Evolutionary conservation across 2,329 filamentous ascomycete species (phyloP).

Genomic region (Cordyceps cateniannulata): DNA sequence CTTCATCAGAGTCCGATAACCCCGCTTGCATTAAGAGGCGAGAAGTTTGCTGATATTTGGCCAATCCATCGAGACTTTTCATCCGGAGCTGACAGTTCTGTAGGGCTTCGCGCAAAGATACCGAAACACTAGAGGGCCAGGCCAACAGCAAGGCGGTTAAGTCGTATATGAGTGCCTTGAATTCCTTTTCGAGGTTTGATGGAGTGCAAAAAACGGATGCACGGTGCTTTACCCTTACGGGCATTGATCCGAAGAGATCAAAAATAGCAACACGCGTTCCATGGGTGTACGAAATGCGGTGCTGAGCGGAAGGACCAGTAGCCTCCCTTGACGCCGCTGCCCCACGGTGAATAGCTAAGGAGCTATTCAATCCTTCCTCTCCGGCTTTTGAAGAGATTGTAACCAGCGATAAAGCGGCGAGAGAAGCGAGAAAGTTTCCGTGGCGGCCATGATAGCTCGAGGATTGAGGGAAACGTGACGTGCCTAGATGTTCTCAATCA

Average conservation of each 20-base stretch:
- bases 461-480: constrained; percentile 56
- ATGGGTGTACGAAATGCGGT: constrained; percentile 48
- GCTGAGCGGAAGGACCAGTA: constrained; percentile 54
- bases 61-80: constrained; percentile 20
- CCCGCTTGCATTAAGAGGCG: constrained; percentile 60
- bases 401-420: constrained; percentile 70
- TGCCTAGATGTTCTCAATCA: constrained; percentile 46
- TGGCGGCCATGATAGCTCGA: constrained; percentile 53
- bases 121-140: constrained; percentile 50
- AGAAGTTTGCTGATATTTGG: constrained; percentile 24
- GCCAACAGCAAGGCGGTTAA: constrained; percentile 63
- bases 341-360: constrained; percentile 64
- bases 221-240: constrained; percentile 80
- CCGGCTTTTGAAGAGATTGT: constrained; percentile 67
- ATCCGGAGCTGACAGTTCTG: constrained; percentile 33
- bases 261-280: constrained; percentile 72
- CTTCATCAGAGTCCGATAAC: constrained; percentile 47
- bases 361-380: constrained; percentile 53
- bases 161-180: constrained; percentile 54
- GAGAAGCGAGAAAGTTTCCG: constrained; percentile 71
- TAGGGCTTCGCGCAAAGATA: constrained; percentile 51
- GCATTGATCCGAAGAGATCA: constrained; percentile 84
- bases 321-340: constrained; percentile 56
- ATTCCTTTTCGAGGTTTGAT: constrained; percentile 52
- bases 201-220: constrained; percentile 46